Percentiles rank a stretch among this genome's conserved stretches.
phyloP scores from a whole-genome alignment of 345 rosid species.

The Linum tenue region DNA sequence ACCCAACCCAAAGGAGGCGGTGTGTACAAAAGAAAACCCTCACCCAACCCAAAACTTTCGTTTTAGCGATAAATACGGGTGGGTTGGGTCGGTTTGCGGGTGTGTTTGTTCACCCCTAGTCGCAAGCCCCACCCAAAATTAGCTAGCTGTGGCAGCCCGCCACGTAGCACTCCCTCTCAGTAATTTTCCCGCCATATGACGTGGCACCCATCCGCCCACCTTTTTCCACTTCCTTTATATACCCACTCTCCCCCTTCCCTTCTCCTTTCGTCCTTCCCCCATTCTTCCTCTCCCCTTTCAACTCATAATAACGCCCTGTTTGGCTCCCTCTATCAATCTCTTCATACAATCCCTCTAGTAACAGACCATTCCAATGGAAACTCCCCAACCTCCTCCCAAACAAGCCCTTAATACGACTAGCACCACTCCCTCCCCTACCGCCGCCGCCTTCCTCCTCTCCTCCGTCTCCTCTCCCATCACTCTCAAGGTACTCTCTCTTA shows the following conservation, averaged over 20 bases:
- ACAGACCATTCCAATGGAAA: conserved; percentile 18
- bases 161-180: conserved; percentile 39
- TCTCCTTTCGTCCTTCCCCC: too few relatives aligned
- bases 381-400: conserved; percentile 19
- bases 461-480: conserved; percentile 62
- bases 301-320: background rate
- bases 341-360: conserved; percentile 1
- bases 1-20: too few relatives aligned
- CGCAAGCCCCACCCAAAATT: too few relatives aligned
- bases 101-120: too few relatives aligned
- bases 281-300: too few relatives aligned
- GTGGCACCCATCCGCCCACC: conserved; percentile 43
- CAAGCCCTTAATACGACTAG: conserved; percentile 24
- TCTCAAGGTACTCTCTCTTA: conserved; percentile 45
- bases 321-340: background rate
- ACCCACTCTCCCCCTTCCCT: background rate
- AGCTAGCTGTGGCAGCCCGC: conserved; percentile 5
- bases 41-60: too few relatives aligned
- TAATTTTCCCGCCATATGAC: conserved; percentile 27
- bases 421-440: conserved; percentile 38
- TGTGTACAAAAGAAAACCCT: too few relatives aligned
- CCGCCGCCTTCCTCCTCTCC: conserved; percentile 39
- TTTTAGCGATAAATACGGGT: too few relatives aligned
- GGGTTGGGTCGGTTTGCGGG: too few relatives aligned
- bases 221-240: conserved; percentile 4